phyloP scores from a whole-genome alignment of 2,329 filamentous ascomycete genomes.

The Trichoderma hamatum region DNA sequence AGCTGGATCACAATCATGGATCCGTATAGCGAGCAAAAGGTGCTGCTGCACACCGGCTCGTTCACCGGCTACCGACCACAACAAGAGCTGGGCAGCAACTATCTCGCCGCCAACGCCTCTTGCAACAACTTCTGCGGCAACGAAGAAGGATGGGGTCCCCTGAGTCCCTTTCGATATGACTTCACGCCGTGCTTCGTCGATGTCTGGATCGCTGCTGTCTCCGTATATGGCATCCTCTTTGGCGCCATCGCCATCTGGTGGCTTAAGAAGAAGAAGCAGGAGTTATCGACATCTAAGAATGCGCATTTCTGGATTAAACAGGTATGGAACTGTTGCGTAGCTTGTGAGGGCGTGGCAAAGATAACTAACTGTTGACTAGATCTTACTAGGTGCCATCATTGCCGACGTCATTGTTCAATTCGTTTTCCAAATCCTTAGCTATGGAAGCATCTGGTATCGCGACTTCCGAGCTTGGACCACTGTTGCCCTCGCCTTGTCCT shows the following conservation, averaged over 20 bases:
- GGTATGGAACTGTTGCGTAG: constrained; percentile 51
- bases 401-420: constrained; percentile 72
- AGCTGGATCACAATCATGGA: constrained; percentile 36
- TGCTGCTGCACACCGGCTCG: constrained; percentile 60
- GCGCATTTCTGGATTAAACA: constrained; percentile 94
- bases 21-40: constrained; percentile 47
- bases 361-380: constrained; percentile 37
- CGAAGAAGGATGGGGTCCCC: constrained; percentile 90
- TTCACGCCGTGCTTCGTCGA: constrained; percentile 98
- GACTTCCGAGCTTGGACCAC: constrained; percentile 90
- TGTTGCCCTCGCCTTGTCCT: constrained; percentile 69
- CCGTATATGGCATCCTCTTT: constrained; percentile 75
- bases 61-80: constrained; percentile 60
- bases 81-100: constrained; percentile 57
- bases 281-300: constrained; percentile 72
- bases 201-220: constrained; percentile 79
- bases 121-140: constrained; percentile 79
- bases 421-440: constrained; percentile 71
- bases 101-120: constrained; percentile 56
- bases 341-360: not conserved
- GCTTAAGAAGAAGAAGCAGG: constrained; percentile 69
- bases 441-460: constrained; percentile 69
- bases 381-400: constrained; percentile 68
- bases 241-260: constrained; percentile 80
- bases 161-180: constrained; percentile 86